phyloP scores from a whole-genome alignment of 2,329 filamentous ascomycete genomes.

The Dactylellina sp. region DNA sequence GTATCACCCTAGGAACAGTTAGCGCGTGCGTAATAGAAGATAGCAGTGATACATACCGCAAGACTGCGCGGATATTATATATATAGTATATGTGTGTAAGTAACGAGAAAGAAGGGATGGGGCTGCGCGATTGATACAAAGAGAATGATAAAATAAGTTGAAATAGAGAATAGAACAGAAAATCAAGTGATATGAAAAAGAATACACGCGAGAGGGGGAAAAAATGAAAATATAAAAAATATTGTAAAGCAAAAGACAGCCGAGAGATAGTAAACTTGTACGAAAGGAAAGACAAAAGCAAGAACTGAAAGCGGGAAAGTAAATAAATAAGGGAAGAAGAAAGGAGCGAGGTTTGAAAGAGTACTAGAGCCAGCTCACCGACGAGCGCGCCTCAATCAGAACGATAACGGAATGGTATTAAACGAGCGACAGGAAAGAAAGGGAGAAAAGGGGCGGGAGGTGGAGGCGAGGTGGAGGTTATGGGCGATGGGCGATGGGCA shows the following conservation, averaged over 20 bases:
- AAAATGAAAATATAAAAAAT: constrained; percentile 1
- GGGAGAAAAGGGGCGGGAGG: constrained; percentile 35
- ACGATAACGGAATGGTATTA: constrained; percentile 23
- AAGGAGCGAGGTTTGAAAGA: constrained; percentile 21
- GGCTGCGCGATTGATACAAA: too few relatives aligned
- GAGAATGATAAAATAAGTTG: too few relatives aligned
- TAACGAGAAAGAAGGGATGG: too few relatives aligned
- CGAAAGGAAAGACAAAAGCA: constrained; percentile 23
- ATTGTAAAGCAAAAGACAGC: constrained; percentile 12
- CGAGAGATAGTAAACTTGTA: constrained; percentile 40
- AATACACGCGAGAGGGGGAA: neutral
- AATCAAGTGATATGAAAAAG: constrained; percentile 11
- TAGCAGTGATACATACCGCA: too few relatives aligned
- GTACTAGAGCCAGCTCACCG: constrained; percentile 1
- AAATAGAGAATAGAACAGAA: neutral
- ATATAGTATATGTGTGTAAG: too few relatives aligned
- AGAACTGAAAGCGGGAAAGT: constrained; percentile 28
- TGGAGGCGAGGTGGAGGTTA: constrained; percentile 3
- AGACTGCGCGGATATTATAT: too few relatives aligned
- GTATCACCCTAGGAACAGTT: too few relatives aligned
- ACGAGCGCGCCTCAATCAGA: constrained; percentile 39
- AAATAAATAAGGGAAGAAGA: constrained; percentile 28
- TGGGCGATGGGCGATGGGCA: constrained; percentile 56
- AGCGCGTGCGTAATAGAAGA: too few relatives aligned
- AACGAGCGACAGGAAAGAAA: constrained; percentile 32